phyloP scores from a whole-genome alignment of 2,329 filamentous ascomycete genomes.

The Lachnellula occidentalis region DNA sequence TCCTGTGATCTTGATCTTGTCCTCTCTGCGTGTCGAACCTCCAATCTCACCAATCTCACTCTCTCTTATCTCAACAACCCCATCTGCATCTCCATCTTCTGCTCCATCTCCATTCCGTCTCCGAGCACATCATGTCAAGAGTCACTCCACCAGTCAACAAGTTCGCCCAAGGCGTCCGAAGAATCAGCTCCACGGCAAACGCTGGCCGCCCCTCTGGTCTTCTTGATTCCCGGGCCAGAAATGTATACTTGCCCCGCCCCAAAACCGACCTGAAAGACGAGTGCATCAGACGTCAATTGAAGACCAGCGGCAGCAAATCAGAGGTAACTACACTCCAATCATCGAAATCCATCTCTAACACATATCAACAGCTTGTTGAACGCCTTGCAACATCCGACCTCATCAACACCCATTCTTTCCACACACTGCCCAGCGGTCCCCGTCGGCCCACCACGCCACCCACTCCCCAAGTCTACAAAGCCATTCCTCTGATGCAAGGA shows the following conservation, averaged over 20 bases:
- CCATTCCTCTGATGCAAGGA: conserved; percentile 57
- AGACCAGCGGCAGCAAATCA: conserved; percentile 21
- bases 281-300: conserved; percentile 24
- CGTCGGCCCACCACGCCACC: conserved; percentile 31
- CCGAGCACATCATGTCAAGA: conserved; percentile 26
- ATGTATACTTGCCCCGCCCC: conserved; percentile 25
- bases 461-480: conserved; percentile 37
- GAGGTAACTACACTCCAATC: conserved; percentile 19
- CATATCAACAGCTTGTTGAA: conserved; percentile 21
- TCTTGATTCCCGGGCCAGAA: conserved; percentile 19
- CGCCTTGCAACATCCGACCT: conserved; percentile 23
- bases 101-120: neutral
- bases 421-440: conserved; percentile 17
- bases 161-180: conserved; percentile 21
- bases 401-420: conserved; percentile 19
- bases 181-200: conserved; percentile 24
- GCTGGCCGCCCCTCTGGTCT: conserved; percentile 20
- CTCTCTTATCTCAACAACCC: neutral
- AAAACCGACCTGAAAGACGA: conserved; percentile 23
- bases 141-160: conserved; percentile 28
- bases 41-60: neutral
- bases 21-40: neutral
- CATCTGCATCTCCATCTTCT: neutral
- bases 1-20: neutral
- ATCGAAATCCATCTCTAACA: neutral